These are phyloP conservation scores for Mortierella sp. DNA, from an alignment of 371 early-diverging fungal genomes.

Conservation along the genomic window DNA sequence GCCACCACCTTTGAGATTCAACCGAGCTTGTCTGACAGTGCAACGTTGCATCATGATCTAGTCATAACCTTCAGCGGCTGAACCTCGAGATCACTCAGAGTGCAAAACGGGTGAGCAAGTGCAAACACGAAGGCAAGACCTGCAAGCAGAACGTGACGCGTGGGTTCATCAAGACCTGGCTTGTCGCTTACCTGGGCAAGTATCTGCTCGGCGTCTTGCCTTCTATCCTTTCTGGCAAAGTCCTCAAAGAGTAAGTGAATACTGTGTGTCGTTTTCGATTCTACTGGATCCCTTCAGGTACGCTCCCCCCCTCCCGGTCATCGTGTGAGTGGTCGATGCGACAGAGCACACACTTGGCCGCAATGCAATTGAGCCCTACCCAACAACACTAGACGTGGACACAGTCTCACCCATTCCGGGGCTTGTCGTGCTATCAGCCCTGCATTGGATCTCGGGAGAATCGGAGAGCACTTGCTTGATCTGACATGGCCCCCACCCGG, in stretches of 20 bases:
- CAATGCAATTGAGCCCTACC: no score
- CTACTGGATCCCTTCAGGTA: no score
- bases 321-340: no score
- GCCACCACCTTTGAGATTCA: background rate
- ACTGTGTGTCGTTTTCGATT: background rate
- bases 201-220: constrained; percentile 80
- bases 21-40: background rate
- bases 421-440: no score
- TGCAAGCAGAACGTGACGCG: constrained; percentile 80
- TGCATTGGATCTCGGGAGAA: no score
- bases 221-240: constrained; percentile 69
- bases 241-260: constrained; percentile 66
- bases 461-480: no score
- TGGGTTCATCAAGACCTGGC: constrained; percentile 79
- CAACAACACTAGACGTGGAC: no score
- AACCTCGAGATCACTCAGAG: constrained; percentile 59
- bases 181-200: constrained; percentile 77
- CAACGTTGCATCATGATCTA: constrained; percentile 15
- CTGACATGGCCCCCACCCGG: no score
- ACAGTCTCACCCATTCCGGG: no score
- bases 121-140: constrained; percentile 81
- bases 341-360: no score
- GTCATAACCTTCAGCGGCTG: constrained; percentile 70
- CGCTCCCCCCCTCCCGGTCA: no score
- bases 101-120: constrained; percentile 55